Evolutionary conservation across 768 basidiomycete species (phyloP).

Genomic region (Pisolithus microcarpus): DNA sequence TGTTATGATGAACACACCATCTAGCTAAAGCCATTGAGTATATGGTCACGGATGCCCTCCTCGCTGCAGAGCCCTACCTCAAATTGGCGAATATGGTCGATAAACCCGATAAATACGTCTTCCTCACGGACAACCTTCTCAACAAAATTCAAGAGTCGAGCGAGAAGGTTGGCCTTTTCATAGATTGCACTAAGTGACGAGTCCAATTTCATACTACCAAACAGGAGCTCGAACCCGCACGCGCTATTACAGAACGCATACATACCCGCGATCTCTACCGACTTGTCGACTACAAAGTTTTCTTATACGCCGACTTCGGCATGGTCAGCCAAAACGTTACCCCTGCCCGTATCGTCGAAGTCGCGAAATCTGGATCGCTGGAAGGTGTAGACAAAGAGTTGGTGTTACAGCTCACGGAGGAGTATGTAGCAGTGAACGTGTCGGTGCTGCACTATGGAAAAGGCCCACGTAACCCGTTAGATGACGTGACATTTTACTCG

Average conservation of each 20-base stretch:
- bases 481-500: slow-evolving; percentile 65
- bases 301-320: slow-evolving; percentile 27
- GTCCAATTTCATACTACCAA: background rate
- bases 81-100: slow-evolving; percentile 51
- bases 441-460: slow-evolving; percentile 72
- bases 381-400: slow-evolving; percentile 20
- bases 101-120: slow-evolving; percentile 52
- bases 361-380: slow-evolving; percentile 26
- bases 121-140: slow-evolving; percentile 65
- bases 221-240: slow-evolving; percentile 55
- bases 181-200: background rate
- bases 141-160: slow-evolving; percentile 48
- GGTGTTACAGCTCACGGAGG: slow-evolving; percentile 31
- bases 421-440: slow-evolving; percentile 59
- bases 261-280: slow-evolving; percentile 59
- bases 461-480: slow-evolving; percentile 60
- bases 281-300: slow-evolving; percentile 58
- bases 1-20: background rate
- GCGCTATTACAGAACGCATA: slow-evolving; percentile 56
- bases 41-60: slow-evolving; percentile 79
- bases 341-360: slow-evolving; percentile 36
- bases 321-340: slow-evolving; percentile 29
- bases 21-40: slow-evolving; percentile 71
- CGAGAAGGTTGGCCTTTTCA: slow-evolving; percentile 17
- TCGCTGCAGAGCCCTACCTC: slow-evolving; percentile 57